These are phyloP conservation scores for Sporothrix curviconia DNA, from an alignment of 2,329 filamentous ascomycete genomes.

Conservation along the genomic window DNA sequence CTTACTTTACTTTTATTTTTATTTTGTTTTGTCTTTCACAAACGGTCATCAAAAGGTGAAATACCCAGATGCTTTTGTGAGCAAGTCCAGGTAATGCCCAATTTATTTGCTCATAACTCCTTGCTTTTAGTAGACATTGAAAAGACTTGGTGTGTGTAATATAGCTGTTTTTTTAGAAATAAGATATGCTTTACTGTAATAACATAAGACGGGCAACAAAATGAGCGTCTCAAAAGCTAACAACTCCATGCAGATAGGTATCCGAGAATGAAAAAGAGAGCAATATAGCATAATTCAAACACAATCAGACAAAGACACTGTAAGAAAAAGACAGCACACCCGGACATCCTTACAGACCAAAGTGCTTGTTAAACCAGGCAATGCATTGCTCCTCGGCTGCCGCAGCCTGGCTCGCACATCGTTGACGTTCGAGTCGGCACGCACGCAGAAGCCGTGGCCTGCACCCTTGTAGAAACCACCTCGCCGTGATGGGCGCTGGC, in stretches of 20 bases:
- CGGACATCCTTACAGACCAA: neutral
- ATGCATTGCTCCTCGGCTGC: constrained; percentile 31
- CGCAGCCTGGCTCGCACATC: constrained; percentile 24
- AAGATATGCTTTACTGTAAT: too few species aligned
- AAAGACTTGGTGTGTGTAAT: too few species aligned
- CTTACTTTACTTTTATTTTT: neutral
- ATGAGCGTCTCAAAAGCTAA: too few species aligned
- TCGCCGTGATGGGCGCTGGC: constrained; percentile 29
- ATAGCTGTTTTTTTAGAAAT: too few species aligned
- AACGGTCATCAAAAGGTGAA: too few species aligned
- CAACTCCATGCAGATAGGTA: too few species aligned
- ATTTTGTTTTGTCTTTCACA: neutral
- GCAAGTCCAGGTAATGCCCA: too few species aligned
- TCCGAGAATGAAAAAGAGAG: neutral
- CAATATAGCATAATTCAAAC: too few species aligned
- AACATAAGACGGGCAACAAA: too few species aligned
- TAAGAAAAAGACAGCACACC: neutral
- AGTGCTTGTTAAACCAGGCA: constrained; percentile 27
- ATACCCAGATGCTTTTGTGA: too few species aligned
- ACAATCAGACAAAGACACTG: neutral
- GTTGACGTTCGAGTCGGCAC: constrained; percentile 25
- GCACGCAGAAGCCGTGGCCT: constrained; percentile 37
- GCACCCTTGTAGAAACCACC: constrained; percentile 32
- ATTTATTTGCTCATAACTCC: too few species aligned
- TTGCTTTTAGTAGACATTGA: too few species aligned